These are phyloP conservation scores for Rhodamnia argentea DNA, from an alignment of 345 rosid species.

Conservation along the genomic window DNA sequence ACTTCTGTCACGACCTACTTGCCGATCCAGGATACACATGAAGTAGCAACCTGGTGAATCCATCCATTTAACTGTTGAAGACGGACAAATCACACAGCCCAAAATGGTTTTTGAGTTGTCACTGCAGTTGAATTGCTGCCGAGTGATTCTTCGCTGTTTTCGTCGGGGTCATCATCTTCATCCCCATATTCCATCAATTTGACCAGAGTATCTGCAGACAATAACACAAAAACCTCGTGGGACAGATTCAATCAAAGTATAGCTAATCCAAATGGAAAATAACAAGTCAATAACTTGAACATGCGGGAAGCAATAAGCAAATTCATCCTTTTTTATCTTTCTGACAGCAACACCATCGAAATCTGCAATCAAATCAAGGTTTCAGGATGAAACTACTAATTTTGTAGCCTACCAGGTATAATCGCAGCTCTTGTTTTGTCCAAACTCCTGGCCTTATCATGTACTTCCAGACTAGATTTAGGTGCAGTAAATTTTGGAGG, in stretches of 20 bases:
- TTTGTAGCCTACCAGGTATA: constrained; percentile 41
- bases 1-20: background rate
- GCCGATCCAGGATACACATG: background rate
- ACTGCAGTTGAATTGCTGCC: constrained; percentile 3
- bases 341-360: background rate
- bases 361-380: background rate
- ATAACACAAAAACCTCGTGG: background rate
- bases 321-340: background rate
- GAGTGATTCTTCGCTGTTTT: constrained; percentile 15
- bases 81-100: constrained; percentile 33
- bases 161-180: constrained; percentile 55
- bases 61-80: background rate
- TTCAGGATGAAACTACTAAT: background rate
- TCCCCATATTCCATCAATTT: constrained; percentile 80
- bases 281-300: background rate
- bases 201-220: constrained; percentile 62
- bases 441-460: background rate
- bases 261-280: background rate
- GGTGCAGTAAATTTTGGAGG: constrained; percentile 46
- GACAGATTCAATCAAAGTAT: background rate
- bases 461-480: background rate
- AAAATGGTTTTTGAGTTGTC: constrained; percentile 41
- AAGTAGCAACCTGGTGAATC: background rate
- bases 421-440: constrained; percentile 20
- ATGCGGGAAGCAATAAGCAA: background rate